These are phyloP conservation scores for Gentiana dahurica DNA, from an alignment of 257 asterid genomes.

Conservation along the genomic window DNA sequence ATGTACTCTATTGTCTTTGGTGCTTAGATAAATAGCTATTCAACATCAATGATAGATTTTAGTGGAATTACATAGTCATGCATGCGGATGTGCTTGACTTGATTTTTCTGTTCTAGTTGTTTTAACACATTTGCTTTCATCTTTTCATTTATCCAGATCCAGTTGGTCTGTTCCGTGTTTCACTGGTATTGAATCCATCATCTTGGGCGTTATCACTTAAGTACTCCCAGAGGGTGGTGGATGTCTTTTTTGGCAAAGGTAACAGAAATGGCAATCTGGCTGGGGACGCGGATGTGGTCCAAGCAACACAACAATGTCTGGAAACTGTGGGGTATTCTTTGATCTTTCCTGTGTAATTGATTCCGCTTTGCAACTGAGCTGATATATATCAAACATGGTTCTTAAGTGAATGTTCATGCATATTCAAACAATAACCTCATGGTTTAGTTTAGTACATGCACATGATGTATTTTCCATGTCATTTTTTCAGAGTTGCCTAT, in stretches of 20 bases:
- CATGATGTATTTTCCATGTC: not conserved
- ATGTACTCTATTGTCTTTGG: too few relatives aligned
- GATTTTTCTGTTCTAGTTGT: too few relatives aligned
- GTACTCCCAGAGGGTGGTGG: slow-evolving; percentile 37
- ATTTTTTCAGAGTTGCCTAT: not conserved
- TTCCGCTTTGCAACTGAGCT: not conserved
- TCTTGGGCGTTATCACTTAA: slow-evolving; percentile 48
- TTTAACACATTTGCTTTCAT: not conserved
- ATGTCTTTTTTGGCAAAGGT: slow-evolving; percentile 29
- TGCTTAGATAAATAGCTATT: too few relatives aligned
- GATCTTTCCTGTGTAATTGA: slow-evolving; percentile 12
- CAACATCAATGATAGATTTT: too few relatives aligned
- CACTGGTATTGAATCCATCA: slow-evolving; percentile 41
- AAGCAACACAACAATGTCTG: slow-evolving; percentile 54
- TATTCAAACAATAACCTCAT: not conserved
- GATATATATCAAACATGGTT: not conserved
- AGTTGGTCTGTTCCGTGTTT: slow-evolving; percentile 32
- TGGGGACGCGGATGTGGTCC: slow-evolving; percentile 26
- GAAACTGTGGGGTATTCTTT: slow-evolving; percentile 50
- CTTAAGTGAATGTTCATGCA: not conserved
- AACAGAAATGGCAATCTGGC: slow-evolving; percentile 19
- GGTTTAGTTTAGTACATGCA: not conserved
- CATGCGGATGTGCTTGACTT: too few relatives aligned
- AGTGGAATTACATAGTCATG: too few relatives aligned
- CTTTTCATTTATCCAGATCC: slow-evolving; percentile 41